Conservation (phyloP, 1,139 yeast genomes). For the Lodderomyces beijingensis region DNA sequence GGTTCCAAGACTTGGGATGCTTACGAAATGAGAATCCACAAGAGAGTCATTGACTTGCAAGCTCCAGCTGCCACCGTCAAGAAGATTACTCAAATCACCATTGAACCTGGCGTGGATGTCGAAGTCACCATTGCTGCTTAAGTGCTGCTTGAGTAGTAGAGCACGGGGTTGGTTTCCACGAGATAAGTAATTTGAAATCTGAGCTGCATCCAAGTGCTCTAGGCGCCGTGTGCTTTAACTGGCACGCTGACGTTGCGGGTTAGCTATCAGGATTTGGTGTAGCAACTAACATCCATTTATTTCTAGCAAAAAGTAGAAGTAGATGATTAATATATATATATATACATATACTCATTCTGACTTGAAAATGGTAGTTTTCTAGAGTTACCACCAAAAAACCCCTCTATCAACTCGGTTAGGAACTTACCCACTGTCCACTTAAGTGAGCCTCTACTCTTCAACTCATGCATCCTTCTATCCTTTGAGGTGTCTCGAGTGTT, state of each 20-base stretch:
- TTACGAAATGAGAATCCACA: slow-evolving; percentile 99
- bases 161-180: slow-evolving; percentile 3
- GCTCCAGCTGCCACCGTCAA: slow-evolving; percentile 94
- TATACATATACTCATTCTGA: no score
- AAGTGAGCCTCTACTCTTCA: no score
- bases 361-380: no score
- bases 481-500: no score
- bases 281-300: slow-evolving; percentile 16
- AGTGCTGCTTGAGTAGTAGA: slow-evolving; percentile 9
- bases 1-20: slow-evolving; percentile 99
- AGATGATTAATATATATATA: no score
- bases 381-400: no score
- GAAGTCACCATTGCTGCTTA: slow-evolving; percentile 41
- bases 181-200: slow-evolving; percentile 1
- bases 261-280: slow-evolving; percentile 55
- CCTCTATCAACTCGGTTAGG: no score
- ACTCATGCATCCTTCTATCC: no score
- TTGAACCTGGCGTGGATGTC: slow-evolving; percentile 54
- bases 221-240: slow-evolving; percentile 54
- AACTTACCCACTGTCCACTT: no score
- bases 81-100: slow-evolving; percentile 92
- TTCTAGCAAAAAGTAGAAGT: no score
- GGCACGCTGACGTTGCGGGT: slow-evolving; percentile 56
- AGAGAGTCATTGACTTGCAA: slow-evolving; percentile 98
- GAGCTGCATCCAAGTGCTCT: slow-evolving; percentile 43